phyloP scores from a whole-genome alignment of 352 stramenopile genomes.

The Globisporangium perplexum region DNA sequence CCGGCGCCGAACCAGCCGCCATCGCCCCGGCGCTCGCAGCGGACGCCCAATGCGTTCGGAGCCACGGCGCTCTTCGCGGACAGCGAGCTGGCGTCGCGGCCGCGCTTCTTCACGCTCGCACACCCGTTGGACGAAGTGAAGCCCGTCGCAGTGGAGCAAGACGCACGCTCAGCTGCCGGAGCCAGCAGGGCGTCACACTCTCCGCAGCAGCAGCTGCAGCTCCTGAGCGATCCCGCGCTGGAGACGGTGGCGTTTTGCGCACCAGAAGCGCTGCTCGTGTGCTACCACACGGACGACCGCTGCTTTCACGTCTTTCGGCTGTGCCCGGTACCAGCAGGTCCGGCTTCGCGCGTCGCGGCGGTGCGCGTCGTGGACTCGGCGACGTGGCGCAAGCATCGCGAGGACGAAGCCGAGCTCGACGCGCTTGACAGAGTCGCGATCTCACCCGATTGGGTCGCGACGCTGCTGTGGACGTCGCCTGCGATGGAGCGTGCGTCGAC shows the following conservation, averaged over 20 bases:
- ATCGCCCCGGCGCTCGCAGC: slow-evolving; percentile 4
- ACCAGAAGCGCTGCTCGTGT: slow-evolving; percentile 31
- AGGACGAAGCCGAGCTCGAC: slow-evolving; percentile 21
- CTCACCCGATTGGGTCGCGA: slow-evolving; percentile 34
- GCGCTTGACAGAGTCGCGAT: slow-evolving; percentile 23
- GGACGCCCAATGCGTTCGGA: background rate
- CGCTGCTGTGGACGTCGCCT: slow-evolving; percentile 25
- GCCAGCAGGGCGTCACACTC: background rate
- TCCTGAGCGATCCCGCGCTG: slow-evolving; percentile 49
- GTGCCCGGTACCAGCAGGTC: slow-evolving; percentile 7
- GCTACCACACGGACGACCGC: slow-evolving; percentile 39
- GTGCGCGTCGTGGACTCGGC: slow-evolving; percentile 34
- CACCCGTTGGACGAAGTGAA: slow-evolving; percentile 78
- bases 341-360: slow-evolving; percentile 1
- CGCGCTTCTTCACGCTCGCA: slow-evolving; percentile 66
- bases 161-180: background rate
- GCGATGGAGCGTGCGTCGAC: slow-evolving; percentile 7
- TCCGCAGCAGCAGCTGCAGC: background rate
- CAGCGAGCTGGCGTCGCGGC: slow-evolving; percentile 17
- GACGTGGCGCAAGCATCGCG: slow-evolving; percentile 30
- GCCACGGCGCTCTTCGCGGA: slow-evolving; percentile 12
- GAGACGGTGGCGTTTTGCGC: slow-evolving; percentile 37
- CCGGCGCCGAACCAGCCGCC: slow-evolving; percentile 17
- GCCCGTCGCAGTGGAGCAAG: slow-evolving; percentile 30
- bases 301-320: slow-evolving; percentile 51